phyloP scores from a whole-genome alignment of 164 flowering plant species.

The Sextonia rubra region DNA sequence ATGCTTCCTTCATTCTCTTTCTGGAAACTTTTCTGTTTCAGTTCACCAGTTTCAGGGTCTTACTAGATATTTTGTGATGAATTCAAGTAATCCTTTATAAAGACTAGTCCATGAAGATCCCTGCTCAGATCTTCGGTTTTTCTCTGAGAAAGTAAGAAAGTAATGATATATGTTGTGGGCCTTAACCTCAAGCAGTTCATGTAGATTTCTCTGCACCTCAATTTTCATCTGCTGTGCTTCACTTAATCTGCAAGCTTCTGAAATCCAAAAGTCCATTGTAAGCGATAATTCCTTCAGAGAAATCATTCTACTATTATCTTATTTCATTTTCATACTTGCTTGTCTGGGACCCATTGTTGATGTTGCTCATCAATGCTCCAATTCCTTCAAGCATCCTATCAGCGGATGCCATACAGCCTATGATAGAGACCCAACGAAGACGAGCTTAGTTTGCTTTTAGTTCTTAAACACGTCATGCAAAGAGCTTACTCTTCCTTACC shows the following conservation, averaged over 20 bases:
- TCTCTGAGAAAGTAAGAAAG: too few relatives aligned
- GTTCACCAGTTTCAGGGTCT: too few relatives aligned
- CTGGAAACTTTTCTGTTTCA: too few relatives aligned
- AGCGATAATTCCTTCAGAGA: neutral
- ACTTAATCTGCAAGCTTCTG: slow-evolving; percentile 65
- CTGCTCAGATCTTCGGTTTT: too few relatives aligned
- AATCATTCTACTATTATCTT: neutral
- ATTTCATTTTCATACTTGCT: slow-evolving; percentile 43
- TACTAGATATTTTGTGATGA: too few relatives aligned
- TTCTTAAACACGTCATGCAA: neutral
- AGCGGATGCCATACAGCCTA: slow-evolving; percentile 32
- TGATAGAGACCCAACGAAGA: neutral
- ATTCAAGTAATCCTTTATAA: too few relatives aligned
- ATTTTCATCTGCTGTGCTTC: slow-evolving; percentile 93
- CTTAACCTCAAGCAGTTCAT: slow-evolving; percentile 94
- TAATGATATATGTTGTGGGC: neutral
- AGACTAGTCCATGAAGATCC: too few relatives aligned
- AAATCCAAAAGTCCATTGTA: neutral
- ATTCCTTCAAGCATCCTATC: slow-evolving; percentile 51
- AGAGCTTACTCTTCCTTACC: slow-evolving; percentile 41
- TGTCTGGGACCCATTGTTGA: slow-evolving; percentile 45
- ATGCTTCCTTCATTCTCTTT: too few relatives aligned
- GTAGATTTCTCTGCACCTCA: slow-evolving; percentile 89
- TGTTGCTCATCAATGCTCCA: slow-evolving; percentile 36
- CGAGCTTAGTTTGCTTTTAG: neutral